Percentiles rank a stretch among this genome's conserved stretches.
Evolutionary conservation across 2,329 filamentous ascomycete genomes (phyloP).

Genomic region (Sclerotiophoma versabilis): DNA sequence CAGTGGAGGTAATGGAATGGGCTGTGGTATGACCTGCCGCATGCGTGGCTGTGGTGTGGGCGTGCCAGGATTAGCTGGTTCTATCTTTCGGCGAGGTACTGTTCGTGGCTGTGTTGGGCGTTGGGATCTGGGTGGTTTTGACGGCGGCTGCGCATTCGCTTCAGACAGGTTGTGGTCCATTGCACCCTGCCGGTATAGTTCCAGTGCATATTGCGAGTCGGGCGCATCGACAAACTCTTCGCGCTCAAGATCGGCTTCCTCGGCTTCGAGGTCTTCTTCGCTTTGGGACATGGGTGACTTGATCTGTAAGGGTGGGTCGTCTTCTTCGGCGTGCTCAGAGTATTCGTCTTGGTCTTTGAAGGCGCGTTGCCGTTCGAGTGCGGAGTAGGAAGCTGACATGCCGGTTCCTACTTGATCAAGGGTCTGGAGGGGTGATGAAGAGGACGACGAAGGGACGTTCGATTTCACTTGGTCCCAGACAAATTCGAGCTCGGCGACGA

Average conservation of each 20-base stretch:
- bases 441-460: constrained; percentile 71
- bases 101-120: constrained; percentile 13
- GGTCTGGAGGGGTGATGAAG: constrained; percentile 50
- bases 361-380: constrained; percentile 14
- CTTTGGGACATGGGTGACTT: constrained; percentile 85
- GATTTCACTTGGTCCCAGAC: constrained; percentile 98
- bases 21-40: constrained; percentile 25
- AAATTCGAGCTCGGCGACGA: constrained; percentile 95
- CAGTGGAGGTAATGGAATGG: constrained; percentile 29
- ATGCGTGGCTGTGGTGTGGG: constrained; percentile 30
- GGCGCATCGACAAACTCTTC: constrained; percentile 59
- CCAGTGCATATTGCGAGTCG: constrained; percentile 52
- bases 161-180: constrained; percentile 40
- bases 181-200: constrained; percentile 8
- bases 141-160: constrained; percentile 22
- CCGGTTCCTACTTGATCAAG: constrained; percentile 45
- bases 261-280: constrained; percentile 59
- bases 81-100: constrained; percentile 1
- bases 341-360: constrained; percentile 16
- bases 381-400: constrained; percentile 36
- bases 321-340: constrained; percentile 20
- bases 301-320: constrained; percentile 57
- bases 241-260: constrained; percentile 40
- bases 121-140: constrained; percentile 11
- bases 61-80: constrained; percentile 18